These are phyloP conservation scores for Sistotremastrum suecicum DNA, from an alignment of 768 basidiomycete species.

Conservation along the genomic window DNA sequence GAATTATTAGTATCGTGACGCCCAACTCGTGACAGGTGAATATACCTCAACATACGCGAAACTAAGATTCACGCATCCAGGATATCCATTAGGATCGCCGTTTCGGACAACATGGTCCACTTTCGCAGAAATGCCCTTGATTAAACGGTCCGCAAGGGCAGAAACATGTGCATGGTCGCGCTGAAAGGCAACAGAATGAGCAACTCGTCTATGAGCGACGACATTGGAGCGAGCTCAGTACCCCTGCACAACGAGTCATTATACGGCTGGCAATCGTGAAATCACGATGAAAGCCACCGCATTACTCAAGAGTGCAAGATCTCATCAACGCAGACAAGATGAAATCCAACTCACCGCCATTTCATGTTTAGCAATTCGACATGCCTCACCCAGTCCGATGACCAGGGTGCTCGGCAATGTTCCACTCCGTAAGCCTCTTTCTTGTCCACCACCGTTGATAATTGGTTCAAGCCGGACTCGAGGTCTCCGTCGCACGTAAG, in stretches of 20 bases:
- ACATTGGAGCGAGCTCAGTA: constrained; percentile 45
- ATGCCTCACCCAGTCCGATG: constrained; percentile 91
- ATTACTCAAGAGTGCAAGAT: constrained; percentile 10
- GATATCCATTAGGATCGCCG: constrained; percentile 82
- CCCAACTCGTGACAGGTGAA: not conserved
- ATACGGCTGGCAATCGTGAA: constrained; percentile 33
- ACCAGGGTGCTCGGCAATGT: constrained; percentile 79
- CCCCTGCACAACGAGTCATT: constrained; percentile 79
- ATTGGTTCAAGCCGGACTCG: constrained; percentile 91
- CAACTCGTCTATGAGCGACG: not conserved
- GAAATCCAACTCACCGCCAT: constrained; percentile 62
- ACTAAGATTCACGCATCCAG: constrained; percentile 90
- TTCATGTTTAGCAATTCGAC: constrained; percentile 79
- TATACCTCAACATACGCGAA: constrained; percentile 79
- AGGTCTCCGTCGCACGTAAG: constrained; percentile 85
- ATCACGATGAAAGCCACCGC: constrained; percentile 6
- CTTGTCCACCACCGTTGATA: constrained; percentile 92
- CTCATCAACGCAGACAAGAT: constrained; percentile 17
- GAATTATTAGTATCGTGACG: not conserved
- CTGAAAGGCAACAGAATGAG: constrained; percentile 24
- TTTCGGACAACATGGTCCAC: constrained; percentile 91
- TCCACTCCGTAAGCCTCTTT: constrained; percentile 89
- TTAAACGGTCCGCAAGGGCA: constrained; percentile 64
- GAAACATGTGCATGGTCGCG: constrained; percentile 67
- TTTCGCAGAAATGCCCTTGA: constrained; percentile 64